Conservation (phyloP, 768 basidiomycete genomes). For the Leccinellum albellum region DNA sequence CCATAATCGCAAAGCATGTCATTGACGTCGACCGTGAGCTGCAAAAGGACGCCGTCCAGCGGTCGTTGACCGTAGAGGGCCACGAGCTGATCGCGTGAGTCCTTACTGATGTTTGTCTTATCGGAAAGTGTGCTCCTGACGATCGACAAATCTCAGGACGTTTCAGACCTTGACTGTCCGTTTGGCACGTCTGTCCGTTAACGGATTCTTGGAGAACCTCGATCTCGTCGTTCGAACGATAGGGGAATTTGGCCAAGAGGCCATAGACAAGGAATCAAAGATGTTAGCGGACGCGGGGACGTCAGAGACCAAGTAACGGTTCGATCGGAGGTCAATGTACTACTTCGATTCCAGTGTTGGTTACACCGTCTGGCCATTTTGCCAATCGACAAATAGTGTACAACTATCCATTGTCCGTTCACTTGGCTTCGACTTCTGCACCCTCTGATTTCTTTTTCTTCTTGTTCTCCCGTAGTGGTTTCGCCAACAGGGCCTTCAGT, state of each 20-base stretch:
- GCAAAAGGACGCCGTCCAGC: slow-evolving; percentile 74
- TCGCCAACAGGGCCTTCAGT: slow-evolving; percentile 71
- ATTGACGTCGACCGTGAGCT: slow-evolving; percentile 87
- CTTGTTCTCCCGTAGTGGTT: slow-evolving; percentile 83
- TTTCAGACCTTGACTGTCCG: slow-evolving; percentile 80
- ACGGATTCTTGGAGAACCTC: slow-evolving; percentile 86
- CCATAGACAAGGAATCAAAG: slow-evolving; percentile 28
- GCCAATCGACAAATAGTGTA: slow-evolving; percentile 15
- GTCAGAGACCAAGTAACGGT: slow-evolving; percentile 6
- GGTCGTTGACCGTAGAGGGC: slow-evolving; percentile 63
- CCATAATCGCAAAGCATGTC: slow-evolving; percentile 73
- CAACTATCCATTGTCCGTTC: slow-evolving; percentile 16
- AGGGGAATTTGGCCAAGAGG: slow-evolving; percentile 72
- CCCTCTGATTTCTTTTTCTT: slow-evolving; percentile 82
- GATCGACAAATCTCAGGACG: slow-evolving; percentile 39
- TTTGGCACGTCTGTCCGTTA: slow-evolving; percentile 77
- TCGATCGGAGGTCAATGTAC: background rate
- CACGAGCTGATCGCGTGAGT: slow-evolving; percentile 75
- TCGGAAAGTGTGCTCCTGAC: slow-evolving; percentile 1
- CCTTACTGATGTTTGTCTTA: background rate
- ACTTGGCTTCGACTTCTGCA: slow-evolving; percentile 35
- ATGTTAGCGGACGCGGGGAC: background rate
- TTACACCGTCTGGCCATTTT: slow-evolving; percentile 8
- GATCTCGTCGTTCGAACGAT: slow-evolving; percentile 83
- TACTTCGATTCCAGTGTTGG: slow-evolving; percentile 8